A percentile compares a stretch with the other conserved stretches of the same genome.
Evolutionary conservation across 768 basidiomycete species (phyloP).

Genomic region (Cyathus striatus): DNA sequence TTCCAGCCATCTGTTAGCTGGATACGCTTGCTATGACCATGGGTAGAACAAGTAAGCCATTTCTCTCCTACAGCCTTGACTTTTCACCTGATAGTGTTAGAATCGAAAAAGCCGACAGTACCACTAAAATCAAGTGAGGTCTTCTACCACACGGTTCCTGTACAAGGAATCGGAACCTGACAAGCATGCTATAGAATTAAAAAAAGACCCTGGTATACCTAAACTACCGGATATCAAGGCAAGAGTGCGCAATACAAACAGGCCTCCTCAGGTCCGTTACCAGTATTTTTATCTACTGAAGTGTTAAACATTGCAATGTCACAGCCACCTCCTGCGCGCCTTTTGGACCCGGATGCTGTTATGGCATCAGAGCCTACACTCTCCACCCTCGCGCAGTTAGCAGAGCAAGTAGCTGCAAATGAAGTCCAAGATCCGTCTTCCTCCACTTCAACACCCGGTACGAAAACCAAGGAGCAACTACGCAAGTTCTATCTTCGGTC

Average conservation of each 20-base stretch:
- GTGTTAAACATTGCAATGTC: background rate
- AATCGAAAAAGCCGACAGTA: slow-evolving; percentile 33
- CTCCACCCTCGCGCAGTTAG: slow-evolving; percentile 51
- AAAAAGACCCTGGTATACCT: slow-evolving; percentile 88
- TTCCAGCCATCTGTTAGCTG: background rate
- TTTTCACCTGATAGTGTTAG: slow-evolving; percentile 14
- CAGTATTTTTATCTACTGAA: slow-evolving; percentile 23
- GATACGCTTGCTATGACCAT: slow-evolving; percentile 18
- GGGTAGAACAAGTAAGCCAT: slow-evolving; percentile 40
- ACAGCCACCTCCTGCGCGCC: slow-evolving; percentile 12
- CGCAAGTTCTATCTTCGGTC: slow-evolving; percentile 73
- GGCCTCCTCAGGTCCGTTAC: slow-evolving; percentile 25
- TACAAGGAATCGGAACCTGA: no score
- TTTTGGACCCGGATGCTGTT: slow-evolving; percentile 47
- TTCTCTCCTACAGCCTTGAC: no score
- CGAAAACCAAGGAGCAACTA: slow-evolving; percentile 64
- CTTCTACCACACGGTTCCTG: background rate
- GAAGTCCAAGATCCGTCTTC: slow-evolving; percentile 24
- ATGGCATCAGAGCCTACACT: slow-evolving; percentile 77
- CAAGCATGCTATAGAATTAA: slow-evolving; percentile 72
- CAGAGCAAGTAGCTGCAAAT: slow-evolving; percentile 25
- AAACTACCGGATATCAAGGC: slow-evolving; percentile 72
- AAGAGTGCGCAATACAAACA: slow-evolving; percentile 36
- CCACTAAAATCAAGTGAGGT: slow-evolving; percentile 36
- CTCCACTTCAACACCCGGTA: slow-evolving; percentile 18